A percentile compares a stretch with the other conserved stretches of the same genome.
Conservation (phyloP, 176 grass and related monocot species). For the Dendrocalamus sinicus region DNA sequence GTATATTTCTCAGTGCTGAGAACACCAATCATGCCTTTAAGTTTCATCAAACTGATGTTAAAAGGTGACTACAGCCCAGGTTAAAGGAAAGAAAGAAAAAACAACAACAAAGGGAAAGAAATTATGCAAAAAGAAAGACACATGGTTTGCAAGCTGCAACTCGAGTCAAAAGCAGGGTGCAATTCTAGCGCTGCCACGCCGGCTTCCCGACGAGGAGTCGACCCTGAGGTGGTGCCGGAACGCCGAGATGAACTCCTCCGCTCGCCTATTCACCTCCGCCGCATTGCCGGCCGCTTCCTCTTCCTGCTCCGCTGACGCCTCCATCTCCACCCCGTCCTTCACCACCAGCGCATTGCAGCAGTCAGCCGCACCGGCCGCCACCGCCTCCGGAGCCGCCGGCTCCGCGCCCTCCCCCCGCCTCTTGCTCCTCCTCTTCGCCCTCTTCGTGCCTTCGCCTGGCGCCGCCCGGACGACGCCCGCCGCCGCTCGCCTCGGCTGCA, state of each 20-base stretch:
- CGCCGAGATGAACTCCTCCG: constrained; percentile 85
- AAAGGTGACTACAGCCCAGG: constrained; percentile 12
- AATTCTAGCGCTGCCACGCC: constrained; percentile 12
- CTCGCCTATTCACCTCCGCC: constrained; percentile 74
- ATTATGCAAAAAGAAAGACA: not conserved
- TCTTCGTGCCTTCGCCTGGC: constrained; percentile 29
- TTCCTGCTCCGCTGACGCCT: not conserved
- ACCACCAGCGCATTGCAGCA: constrained; percentile 45
- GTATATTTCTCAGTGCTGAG: not conserved
- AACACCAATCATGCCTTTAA: not conserved
- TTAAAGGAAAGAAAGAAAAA: not conserved
- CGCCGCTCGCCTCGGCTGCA: constrained; percentile 26
- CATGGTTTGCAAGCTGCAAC: not conserved
- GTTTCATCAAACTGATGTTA: constrained; percentile 11
- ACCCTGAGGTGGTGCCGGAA: constrained; percentile 80
- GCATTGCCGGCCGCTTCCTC: constrained; percentile 35
- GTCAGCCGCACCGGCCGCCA: not conserved
- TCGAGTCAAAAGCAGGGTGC: constrained; percentile 24
- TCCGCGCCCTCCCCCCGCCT: not conserved
- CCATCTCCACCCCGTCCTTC: not conserved
- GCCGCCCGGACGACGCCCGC: not conserved
- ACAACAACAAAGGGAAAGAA: not conserved
- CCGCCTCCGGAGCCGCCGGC: not conserved
- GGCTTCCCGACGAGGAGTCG: constrained; percentile 58
- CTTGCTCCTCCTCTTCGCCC: constrained; percentile 42